Conservation (phyloP, 352 stramenopile genomes). For the Globisporangium okanoganense region DNA sequence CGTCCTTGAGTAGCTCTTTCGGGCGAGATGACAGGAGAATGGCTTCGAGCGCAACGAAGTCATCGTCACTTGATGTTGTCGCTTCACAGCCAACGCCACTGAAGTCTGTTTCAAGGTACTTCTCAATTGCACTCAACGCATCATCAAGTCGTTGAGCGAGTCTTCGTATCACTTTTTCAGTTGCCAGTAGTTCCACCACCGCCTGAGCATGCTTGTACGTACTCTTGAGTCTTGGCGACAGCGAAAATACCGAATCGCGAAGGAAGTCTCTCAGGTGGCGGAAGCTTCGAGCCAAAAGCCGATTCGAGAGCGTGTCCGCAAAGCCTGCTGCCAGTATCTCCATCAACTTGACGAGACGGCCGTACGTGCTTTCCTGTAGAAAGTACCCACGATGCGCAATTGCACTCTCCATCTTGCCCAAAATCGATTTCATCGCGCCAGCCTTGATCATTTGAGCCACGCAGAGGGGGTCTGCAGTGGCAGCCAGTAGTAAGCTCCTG, state of each 20-base stretch:
- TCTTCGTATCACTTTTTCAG: background rate
- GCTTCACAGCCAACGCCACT: background rate
- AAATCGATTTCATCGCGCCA: background rate
- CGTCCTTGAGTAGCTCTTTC: slow-evolving; percentile 15
- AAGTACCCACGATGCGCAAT: background rate
- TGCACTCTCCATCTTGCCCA: slow-evolving; percentile 7
- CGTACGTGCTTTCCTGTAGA: background rate
- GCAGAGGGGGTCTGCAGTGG: background rate
- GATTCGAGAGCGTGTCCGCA: background rate
- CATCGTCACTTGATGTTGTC: slow-evolving; percentile 13
- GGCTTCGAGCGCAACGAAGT: slow-evolving; percentile 20
- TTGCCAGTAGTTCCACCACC: slow-evolving; percentile 4
- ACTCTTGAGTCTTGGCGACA: background rate
- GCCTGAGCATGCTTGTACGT: background rate
- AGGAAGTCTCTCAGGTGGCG: slow-evolving; percentile 1
- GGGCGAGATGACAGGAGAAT: slow-evolving; percentile 21
- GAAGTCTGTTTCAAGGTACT: background rate
- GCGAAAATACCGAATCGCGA: background rate
- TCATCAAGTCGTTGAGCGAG: background rate
- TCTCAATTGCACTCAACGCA: background rate
- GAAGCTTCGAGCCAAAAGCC: slow-evolving; percentile 2
- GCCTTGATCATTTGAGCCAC: background rate
- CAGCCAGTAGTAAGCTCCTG: background rate
- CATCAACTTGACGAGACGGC: background rate
- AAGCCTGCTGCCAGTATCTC: background rate